These are phyloP conservation scores for Eremomyces bilateralis DNA, from an alignment of 495 filamentous ascomycete species.

Conservation along the genomic window DNA sequence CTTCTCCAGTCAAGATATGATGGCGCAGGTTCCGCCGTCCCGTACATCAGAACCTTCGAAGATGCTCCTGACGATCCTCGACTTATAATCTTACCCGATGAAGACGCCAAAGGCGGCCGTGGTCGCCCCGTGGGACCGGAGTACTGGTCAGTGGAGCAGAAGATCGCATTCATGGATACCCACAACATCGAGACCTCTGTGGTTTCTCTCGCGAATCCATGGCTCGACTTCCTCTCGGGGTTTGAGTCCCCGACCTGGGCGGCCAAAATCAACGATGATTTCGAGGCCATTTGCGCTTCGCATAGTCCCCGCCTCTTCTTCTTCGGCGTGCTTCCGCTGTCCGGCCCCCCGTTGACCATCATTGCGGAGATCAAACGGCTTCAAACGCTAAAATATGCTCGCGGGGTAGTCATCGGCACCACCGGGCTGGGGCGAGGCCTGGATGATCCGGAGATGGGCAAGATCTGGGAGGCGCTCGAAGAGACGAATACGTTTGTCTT, in stretches of 20 bases:
- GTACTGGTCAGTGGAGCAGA: slow-evolving; percentile 48
- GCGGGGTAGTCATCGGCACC: slow-evolving; percentile 76
- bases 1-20: slow-evolving; percentile 46
- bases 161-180: slow-evolving; percentile 68
- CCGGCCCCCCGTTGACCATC: slow-evolving; percentile 35
- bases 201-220: slow-evolving; percentile 83
- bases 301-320: slow-evolving; percentile 45
- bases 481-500: slow-evolving; percentile 45
- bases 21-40: slow-evolving; percentile 45
- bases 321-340: slow-evolving; percentile 64
- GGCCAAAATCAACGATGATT: slow-evolving; percentile 49
- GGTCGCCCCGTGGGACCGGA: slow-evolving; percentile 58
- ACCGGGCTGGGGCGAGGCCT: slow-evolving; percentile 60
- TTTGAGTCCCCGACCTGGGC: slow-evolving; percentile 40
- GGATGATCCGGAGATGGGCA: slow-evolving; percentile 52
- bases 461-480: slow-evolving; percentile 47
- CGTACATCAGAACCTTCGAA: slow-evolving; percentile 53
- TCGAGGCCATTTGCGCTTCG: slow-evolving; percentile 40
- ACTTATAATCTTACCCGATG: slow-evolving; percentile 58
- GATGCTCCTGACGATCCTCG: slow-evolving; percentile 33
- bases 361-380: slow-evolving; percentile 43
- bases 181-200: slow-evolving; percentile 68
- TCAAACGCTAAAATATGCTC: slow-evolving; percentile 37
- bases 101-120: slow-evolving; percentile 26
- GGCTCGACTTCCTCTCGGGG: slow-evolving; percentile 67